Conservation (phyloP, 768 basidiomycete species). For the Tylopilus cervinicoccineus region DNA sequence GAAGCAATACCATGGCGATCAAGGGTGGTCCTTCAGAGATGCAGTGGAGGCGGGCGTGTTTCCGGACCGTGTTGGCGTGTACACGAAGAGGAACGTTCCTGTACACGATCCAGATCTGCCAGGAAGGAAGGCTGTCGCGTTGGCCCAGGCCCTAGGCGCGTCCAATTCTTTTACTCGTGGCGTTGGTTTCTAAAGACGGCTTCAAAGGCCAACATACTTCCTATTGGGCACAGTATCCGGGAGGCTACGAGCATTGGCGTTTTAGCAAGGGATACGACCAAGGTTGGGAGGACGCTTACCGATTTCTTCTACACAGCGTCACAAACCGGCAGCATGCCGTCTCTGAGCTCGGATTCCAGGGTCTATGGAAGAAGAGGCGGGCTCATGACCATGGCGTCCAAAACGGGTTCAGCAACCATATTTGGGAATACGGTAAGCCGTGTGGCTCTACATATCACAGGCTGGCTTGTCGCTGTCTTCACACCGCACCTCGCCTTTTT, state of each 20-base stretch:
- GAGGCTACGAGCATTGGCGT: constrained; percentile 61
- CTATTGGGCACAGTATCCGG: constrained; percentile 47
- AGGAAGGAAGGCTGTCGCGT: constrained; percentile 27
- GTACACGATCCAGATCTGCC: constrained; percentile 18
- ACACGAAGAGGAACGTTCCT: constrained; percentile 18
- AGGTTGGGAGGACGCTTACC: constrained; percentile 71
- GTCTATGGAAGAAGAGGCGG: constrained; percentile 52
- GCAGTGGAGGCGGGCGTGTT: constrained; percentile 60
- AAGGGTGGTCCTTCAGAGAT: constrained; percentile 71
- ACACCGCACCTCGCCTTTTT: background rate
- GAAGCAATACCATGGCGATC: constrained; percentile 61
- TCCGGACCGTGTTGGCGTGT: constrained; percentile 48
- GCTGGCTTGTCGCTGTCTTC: background rate
- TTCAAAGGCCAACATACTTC: constrained; percentile 35
- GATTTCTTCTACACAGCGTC: constrained; percentile 42
- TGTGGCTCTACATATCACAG: too few relatives aligned
- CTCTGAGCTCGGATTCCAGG: constrained; percentile 61
- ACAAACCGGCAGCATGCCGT: constrained; percentile 24
- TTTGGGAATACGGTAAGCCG: constrained; percentile 66
- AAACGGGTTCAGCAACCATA: constrained; percentile 36
- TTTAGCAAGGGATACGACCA: constrained; percentile 61
- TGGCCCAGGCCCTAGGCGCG: constrained; percentile 33
- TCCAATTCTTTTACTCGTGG: constrained; percentile 11
- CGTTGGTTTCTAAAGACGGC: constrained; percentile 12
- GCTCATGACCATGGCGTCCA: constrained; percentile 40